Evolutionary conservation across 2,329 filamentous ascomycete species (phyloP), one percentile per base, ranked within the genome.

Genomic region (Aspergillus clavatus): DNA sequence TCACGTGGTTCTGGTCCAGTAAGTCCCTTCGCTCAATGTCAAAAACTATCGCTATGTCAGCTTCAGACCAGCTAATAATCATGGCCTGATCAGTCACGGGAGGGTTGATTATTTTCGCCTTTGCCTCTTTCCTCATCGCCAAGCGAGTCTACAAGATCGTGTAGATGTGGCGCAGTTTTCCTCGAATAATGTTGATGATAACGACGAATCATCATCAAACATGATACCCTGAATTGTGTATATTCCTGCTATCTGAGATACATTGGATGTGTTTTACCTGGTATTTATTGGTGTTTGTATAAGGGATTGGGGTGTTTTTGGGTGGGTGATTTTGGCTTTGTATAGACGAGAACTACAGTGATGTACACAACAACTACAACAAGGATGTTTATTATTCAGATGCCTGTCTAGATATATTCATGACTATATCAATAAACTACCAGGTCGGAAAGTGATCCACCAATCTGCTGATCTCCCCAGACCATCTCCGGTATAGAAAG

Each of bases 101-200:
- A 1, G 87, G 87, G 0, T 68, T 97, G 37, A 46, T 95, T 2
- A 63, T 81, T 14, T 97, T 97, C 68, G 93, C 89, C 0, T 61
- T 90, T 22, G 77, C 76, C 4, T 94, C 90, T 61, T 96, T 84
- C 62, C 72, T 83, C 61, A 83, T 90, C 54, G 89, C 89, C 14
- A 94, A 93, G 75, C 79, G 85, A 55, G 82, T 91, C 28, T 91
- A 90, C 65, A 81, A 83, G 35, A 89, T 91, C 69, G 85, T 89
- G 28, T 89, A 61, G 50, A 42, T 38, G 18, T 11, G 18, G 26
- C 23, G 24, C 29, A 11, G 16, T 16, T 16, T 10, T 8, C 35
- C 28, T 11, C 19, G 16, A 14, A 27, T 7, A 18, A n/a, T 12
- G 10, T 5, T 28, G 23, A 40, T 26, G 24, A 40, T 27, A 14